Evolutionary conservation across 306 rosid genomes (phyloP).

Genomic region (Dryas alaskensis): DNA sequence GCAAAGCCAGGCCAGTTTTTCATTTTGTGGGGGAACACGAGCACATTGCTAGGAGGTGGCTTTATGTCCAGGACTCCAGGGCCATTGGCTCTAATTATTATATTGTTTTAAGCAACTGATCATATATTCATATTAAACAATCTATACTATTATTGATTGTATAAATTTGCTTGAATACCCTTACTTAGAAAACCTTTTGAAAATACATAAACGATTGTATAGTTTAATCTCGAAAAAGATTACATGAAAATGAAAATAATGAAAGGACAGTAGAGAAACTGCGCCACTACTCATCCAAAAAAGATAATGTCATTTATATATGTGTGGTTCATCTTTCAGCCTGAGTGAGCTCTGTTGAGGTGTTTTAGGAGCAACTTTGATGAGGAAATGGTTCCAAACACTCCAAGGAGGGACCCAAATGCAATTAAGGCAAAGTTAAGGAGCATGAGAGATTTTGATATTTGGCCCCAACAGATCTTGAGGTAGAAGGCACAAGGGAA

Average conservation of each 20-base stretch:
- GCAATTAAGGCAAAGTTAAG: constrained; percentile 41
- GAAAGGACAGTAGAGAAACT: neutral
- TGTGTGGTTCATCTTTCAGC: constrained; percentile 10
- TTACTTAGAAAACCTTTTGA: too few relatives aligned
- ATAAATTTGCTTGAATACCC: too few relatives aligned
- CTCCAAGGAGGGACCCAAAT: constrained; percentile 50
- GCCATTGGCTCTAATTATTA: too few relatives aligned
- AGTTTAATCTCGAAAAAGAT: neutral
- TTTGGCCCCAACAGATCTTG: constrained; percentile 60
- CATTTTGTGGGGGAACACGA: too few relatives aligned
- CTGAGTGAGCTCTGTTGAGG: constrained; percentile 25
- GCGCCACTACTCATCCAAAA: neutral
- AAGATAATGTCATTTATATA: neutral
- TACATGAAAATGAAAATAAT: neutral
- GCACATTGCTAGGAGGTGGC: too few relatives aligned
- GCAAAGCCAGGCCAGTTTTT: too few relatives aligned
- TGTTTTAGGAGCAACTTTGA: constrained; percentile 34
- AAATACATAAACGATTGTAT: neutral
- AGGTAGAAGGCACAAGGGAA: constrained; percentile 58
- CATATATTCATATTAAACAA: too few relatives aligned
- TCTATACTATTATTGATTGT: too few relatives aligned
- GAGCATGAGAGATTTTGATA: constrained; percentile 34
- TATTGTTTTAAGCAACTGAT: too few relatives aligned
- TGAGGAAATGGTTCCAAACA: constrained; percentile 59
- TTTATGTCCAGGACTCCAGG: too few relatives aligned